Percentiles rank a stretch among this genome's conserved stretches.
Evolutionary conservation across 2,329 filamentous ascomycete species (phyloP).

Genomic region (Didymella segeticola): DNA sequence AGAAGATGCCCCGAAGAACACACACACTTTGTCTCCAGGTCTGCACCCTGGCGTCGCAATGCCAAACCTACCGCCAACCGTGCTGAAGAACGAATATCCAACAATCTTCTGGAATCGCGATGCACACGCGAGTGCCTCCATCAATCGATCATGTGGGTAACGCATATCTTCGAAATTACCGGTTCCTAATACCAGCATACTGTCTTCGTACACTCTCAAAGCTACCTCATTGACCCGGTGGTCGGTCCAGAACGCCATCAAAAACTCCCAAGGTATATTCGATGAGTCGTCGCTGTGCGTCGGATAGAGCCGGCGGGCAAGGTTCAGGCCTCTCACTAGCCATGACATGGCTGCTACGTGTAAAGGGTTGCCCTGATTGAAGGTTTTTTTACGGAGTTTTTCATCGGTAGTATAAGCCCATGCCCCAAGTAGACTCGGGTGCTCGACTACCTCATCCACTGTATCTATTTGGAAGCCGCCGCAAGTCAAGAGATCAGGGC

Average conservation of each 20-base stretch:
- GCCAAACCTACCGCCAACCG: not conserved
- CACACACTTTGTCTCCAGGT: constrained; percentile 3
- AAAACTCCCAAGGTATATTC: not conserved
- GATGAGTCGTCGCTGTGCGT: not conserved
- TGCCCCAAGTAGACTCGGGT: not conserved
- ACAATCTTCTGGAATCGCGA: not conserved
- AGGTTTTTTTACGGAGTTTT: not conserved
- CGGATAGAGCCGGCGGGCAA: not conserved
- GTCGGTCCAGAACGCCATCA: not conserved
- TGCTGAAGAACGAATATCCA: constrained; percentile 2
- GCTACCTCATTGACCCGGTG: not conserved
- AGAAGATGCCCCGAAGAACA: constrained; percentile 1
- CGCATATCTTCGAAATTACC: not conserved
- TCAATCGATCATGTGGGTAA: too few species aligned
- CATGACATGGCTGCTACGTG: not conserved
- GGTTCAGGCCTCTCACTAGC: not conserved
- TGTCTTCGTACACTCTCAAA: not conserved
- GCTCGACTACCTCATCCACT: not conserved
- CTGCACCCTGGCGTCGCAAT: constrained; percentile 3
- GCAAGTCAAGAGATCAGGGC: not conserved
- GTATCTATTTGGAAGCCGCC: constrained; percentile 4
- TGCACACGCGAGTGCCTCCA: too few species aligned
- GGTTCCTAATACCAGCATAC: not conserved
- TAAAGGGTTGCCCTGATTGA: not conserved
- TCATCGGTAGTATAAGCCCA: not conserved